Evolutionary conservation across 2,329 filamentous ascomycete genomes (phyloP).

Genomic region (Penicillium sp.): DNA sequence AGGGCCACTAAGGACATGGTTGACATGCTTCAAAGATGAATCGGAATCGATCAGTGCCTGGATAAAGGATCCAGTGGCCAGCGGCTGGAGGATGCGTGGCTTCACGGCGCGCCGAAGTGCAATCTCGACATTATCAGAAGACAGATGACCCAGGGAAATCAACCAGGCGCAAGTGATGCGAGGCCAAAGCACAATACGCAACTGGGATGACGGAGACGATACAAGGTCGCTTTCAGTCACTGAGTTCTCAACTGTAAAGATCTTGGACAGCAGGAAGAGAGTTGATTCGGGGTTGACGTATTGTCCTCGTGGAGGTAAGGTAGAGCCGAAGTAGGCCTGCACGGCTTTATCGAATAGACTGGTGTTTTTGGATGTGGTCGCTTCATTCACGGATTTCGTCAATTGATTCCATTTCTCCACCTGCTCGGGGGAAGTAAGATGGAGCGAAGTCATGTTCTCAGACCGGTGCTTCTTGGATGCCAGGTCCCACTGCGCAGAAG

Average conservation of each 20-base stretch:
- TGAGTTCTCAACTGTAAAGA: conserved; percentile 33
- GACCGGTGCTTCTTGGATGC: conserved; percentile 31
- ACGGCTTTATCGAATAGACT: conserved; percentile 38
- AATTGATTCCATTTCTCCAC: conserved; percentile 36
- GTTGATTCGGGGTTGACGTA: conserved; percentile 39
- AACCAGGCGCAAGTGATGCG: conserved; percentile 43
- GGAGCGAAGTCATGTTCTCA: conserved; percentile 31
- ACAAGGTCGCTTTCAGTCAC: conserved; percentile 24
- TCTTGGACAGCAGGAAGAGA: conserved; percentile 39
- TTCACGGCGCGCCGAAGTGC: conserved; percentile 38
- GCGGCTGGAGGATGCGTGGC: conserved; percentile 35
- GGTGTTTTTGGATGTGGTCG: conserved; percentile 28
- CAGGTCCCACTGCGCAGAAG: conserved; percentile 30
- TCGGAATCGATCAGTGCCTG: conserved; percentile 42
- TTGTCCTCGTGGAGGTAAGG: conserved; percentile 24
- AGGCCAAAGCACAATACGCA: conserved; percentile 39
- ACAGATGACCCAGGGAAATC: conserved; percentile 39
- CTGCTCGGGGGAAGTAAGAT: conserved; percentile 33
- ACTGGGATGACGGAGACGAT: conserved; percentile 26
- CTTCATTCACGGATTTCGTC: conserved; percentile 30
- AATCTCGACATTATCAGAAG: conserved; percentile 39
- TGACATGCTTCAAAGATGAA: conserved; percentile 38
- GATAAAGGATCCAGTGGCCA: conserved; percentile 41
- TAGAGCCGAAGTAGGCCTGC: conserved; percentile 27
- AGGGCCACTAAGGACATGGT: conserved; percentile 37